A percentile compares a stretch with the other conserved stretches of the same genome.
Conservation (phyloP, 2,329 filamentous ascomycete species). For the Colletotrichum graminicola region DNA sequence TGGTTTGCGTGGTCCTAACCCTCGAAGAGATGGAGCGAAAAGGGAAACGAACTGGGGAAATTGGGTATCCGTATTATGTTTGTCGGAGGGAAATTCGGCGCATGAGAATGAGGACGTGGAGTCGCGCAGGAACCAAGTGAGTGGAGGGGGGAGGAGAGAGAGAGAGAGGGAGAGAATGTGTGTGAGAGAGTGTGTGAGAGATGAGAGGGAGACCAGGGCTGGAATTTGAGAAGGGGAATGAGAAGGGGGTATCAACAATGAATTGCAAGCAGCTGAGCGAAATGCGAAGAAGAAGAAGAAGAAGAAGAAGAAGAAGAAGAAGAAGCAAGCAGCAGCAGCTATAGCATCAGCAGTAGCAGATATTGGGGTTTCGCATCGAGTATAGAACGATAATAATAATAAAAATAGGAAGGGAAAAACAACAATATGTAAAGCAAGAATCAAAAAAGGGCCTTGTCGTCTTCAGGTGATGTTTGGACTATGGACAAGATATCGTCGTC, state of each 20-base stretch:
- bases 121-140: neutral
- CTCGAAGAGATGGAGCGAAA: neutral
- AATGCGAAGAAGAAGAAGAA: slow-evolving; percentile 14
- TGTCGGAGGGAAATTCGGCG: slow-evolving; percentile 22
- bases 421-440: neutral
- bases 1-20: slow-evolving; percentile 4
- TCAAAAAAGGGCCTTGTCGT: neutral
- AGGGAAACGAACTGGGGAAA: slow-evolving; percentile 11
- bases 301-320: neutral
- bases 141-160: slow-evolving; percentile 14
- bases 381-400: neutral
- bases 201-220: slow-evolving; percentile 9
- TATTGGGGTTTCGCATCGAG: neutral
- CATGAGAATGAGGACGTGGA: neutral
- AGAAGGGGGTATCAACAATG: slow-evolving; percentile 39
- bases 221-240: slow-evolving; percentile 2
- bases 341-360: too few species aligned
- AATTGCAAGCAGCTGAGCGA: slow-evolving; percentile 20
- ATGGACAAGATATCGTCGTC: neutral
- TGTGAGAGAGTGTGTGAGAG: neutral
- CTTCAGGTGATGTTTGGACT: neutral
- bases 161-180: slow-evolving; percentile 1
- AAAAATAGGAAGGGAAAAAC: neutral
- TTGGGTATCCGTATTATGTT: slow-evolving; percentile 36
- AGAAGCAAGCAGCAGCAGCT: neutral